Evolutionary conservation across 306 rosid genomes (phyloP), one percentile per base, ranked within the genome.

Genomic region (Medicago lupulina): DNA sequence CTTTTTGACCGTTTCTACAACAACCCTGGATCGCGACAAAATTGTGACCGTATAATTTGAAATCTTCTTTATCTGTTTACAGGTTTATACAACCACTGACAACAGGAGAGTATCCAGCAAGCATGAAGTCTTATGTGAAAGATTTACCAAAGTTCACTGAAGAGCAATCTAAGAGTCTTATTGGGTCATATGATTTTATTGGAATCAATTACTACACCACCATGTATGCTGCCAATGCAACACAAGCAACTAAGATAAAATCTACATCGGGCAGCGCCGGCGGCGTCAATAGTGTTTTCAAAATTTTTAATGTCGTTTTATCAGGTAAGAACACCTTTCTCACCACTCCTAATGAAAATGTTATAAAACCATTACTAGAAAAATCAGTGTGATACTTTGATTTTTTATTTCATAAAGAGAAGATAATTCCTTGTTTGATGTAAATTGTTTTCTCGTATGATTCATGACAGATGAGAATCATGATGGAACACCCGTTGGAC

Each of bases 191-290:
- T 21, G 96, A 93, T 76, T 90, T 90, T 70, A 38, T 92, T 53
- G 94, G 97, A 65, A 53, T 92, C 6, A 92, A 90, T 76, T 90
- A 92, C 57, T 90, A 92, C 81, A 87, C 92, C 7, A 0, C 89
- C 13, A 76, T 70, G 9, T 92, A 83, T n/a, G 88, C 87, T 49
- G 71, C 84, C 44, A 28, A 28, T 28, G 4, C 4, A 28, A 28
- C 31, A n/a, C n/a, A n/a, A n/a, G n/a, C n/a, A n/a, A n/a, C n/a
- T n/a, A n/a, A n/a, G n/a, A n/a, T n/a, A n/a, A n/a, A n/a, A n/a
- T n/a, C 28, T 23, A 23, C 1, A 23, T 23, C 28, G 2, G 28
- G 28, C 28, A 2, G 28, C 3, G 31, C 31, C 4, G 31, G 0
- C 4, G 31, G 31, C 4, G 31, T 28, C 31, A 28, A 28, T 28